phyloP scores from a whole-genome alignment of 768 basidiomycete species.

The Sarcomyxa edulis region DNA sequence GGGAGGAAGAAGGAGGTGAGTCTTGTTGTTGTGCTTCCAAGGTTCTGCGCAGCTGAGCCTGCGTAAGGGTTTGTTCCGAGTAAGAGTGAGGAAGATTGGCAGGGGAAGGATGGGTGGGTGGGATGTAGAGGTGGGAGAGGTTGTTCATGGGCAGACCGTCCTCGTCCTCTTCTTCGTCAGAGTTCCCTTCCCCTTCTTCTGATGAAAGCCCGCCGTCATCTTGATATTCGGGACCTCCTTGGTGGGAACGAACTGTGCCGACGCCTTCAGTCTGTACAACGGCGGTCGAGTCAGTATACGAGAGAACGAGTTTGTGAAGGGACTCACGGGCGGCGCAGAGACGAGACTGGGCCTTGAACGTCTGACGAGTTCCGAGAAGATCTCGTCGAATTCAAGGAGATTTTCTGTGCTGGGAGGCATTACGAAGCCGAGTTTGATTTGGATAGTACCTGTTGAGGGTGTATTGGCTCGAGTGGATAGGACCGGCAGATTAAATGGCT shows the following conservation, averaged over 20 bases:
- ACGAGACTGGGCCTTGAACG: constrained; percentile 62
- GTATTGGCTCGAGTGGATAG: constrained; percentile 38
- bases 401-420: constrained; percentile 35
- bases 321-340: constrained; percentile 71
- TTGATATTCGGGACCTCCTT: constrained; percentile 48
- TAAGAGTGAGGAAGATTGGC: constrained; percentile 10
- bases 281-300: neutral
- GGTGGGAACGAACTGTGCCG: constrained; percentile 71
- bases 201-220: constrained; percentile 76
- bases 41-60: too few species aligned
- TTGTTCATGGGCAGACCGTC: constrained; percentile 22
- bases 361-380: constrained; percentile 60
- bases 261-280: constrained; percentile 71
- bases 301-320: constrained; percentile 3
- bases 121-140: constrained; percentile 11
- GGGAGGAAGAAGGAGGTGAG: neutral
- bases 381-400: constrained; percentile 49
- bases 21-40: neutral
- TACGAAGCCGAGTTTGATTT: constrained; percentile 44
- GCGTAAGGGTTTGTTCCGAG: neutral
- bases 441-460: constrained; percentile 31
- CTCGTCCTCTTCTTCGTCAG: constrained; percentile 28
- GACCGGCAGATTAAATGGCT: constrained; percentile 27
- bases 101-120: constrained; percentile 16
- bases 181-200: constrained; percentile 21